Percentiles rank a stretch among this genome's conserved stretches.
phyloP scores from a whole-genome alignment of 2,329 filamentous ascomycete species.

The Fusarium austroafricanum region DNA sequence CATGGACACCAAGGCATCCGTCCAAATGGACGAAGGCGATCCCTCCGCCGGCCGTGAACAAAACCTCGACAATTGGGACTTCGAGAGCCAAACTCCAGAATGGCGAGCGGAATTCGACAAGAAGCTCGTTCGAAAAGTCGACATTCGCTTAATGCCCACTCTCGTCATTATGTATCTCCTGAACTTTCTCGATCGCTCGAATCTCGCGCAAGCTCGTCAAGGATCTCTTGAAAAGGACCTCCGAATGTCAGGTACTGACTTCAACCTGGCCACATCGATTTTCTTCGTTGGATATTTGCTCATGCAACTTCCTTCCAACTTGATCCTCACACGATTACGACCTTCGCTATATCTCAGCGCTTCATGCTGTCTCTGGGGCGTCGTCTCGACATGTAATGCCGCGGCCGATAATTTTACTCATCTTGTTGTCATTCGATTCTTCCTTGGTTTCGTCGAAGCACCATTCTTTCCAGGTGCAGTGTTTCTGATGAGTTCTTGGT shows the following conservation, averaged over 20 bases:
- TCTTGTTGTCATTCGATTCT: conserved; percentile 60
- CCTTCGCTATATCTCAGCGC: conserved; percentile 65
- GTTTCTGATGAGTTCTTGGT: conserved; percentile 61
- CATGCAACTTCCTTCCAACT: conserved; percentile 72
- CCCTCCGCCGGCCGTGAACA: not conserved
- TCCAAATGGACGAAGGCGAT: conserved; percentile 34
- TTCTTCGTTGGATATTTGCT: conserved; percentile 72
- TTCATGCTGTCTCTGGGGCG: conserved; percentile 58
- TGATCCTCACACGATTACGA: conserved; percentile 64
- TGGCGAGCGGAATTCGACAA: conserved; percentile 43
- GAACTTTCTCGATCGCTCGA: conserved; percentile 66
- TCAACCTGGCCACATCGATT: conserved; percentile 68
- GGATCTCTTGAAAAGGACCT: conserved; percentile 65
- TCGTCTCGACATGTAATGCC: conserved; percentile 59
- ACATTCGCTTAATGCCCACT: conserved; percentile 63
- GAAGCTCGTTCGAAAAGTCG: conserved; percentile 61
- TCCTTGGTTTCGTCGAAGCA: conserved; percentile 58
- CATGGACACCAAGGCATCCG: conserved; percentile 28
- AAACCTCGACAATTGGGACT: conserved; percentile 22
- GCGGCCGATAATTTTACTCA: conserved; percentile 56
- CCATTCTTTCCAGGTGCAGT: conserved; percentile 63
- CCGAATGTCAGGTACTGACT: conserved; percentile 66
- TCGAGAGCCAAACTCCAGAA: conserved; percentile 25
- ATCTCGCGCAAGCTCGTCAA: conserved; percentile 66
- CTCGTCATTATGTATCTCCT: conserved; percentile 67